Percentiles rank a stretch among this genome's conserved stretches.
These are phyloP conservation scores for Nakazawaea peltata DNA, from an alignment of 805 yeast species.

Conservation along the genomic window DNA sequence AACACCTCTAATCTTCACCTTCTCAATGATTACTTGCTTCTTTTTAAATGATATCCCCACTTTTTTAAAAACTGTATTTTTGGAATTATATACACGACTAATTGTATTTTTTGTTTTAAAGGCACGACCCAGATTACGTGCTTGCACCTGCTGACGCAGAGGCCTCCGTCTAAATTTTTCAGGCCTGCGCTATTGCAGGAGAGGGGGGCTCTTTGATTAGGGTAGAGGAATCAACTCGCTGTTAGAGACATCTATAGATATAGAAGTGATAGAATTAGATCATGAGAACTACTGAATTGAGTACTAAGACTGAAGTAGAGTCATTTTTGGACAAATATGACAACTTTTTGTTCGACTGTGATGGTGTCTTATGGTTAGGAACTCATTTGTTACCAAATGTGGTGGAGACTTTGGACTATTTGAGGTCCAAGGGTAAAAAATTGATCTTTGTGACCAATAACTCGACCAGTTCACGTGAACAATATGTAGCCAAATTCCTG, in stretches of 20 bases:
- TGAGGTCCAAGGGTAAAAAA: slow-evolving; percentile 51
- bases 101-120: too few species aligned
- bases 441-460: slow-evolving; percentile 91
- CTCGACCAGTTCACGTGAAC: slow-evolving; percentile 80
- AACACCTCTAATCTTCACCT: not conserved
- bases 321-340: slow-evolving; percentile 60
- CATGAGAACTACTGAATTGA: slow-evolving; percentile 41
- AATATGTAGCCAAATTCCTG: slow-evolving; percentile 69
- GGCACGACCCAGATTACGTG: too few species aligned
- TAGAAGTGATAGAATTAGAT: not conserved
- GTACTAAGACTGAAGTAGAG: slow-evolving; percentile 37
- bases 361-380: slow-evolving; percentile 95
- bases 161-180: too few species aligned
- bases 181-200: too few species aligned
- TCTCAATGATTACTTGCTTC: too few species aligned
- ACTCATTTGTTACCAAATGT: slow-evolving; percentile 71
- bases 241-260: not conserved
- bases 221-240: too few species aligned
- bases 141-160: too few species aligned
- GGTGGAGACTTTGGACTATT: slow-evolving; percentile 61
- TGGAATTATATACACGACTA: too few species aligned
- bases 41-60: not conserved
- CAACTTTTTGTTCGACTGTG: slow-evolving; percentile 91
- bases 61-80: too few species aligned
- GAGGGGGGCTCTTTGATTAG: too few species aligned